Base-by-base conservation (phyloP, 805 yeast species). In the Wickerhamomyces bovis region DNA sequence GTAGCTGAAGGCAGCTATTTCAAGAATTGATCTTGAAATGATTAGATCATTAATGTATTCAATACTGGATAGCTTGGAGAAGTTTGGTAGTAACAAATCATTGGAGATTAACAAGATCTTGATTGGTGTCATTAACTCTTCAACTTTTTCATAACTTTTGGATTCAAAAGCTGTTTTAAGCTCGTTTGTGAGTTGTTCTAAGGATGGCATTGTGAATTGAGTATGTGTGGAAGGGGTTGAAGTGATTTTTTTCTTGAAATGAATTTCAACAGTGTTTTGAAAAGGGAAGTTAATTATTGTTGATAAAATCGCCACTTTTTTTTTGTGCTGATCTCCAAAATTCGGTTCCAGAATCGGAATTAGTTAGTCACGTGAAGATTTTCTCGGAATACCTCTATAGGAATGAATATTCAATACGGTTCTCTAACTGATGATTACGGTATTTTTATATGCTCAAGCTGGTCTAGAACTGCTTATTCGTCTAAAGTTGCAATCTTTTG, bases 1-100 rank as follows among this genome's bases (percentile, higher is more conserved):
- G 43, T 90, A 77, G 16, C 86, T 77, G 44, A 92, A 70, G 0
- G 96, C 95, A 12, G 96, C 97, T 49, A 89, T 78, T 64, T 94
- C 98, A 43, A 94, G 70, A 39, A 92, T 85, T 38, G 85, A 80
- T 55, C 95, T 81, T 8, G 96, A 81, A 36, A 89, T 86, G 50
- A 76, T 72, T 47, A 89, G 74, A 67, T 90, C 97, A 48, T 76
- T 77, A 31, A 80, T 62, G 47, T 69, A 69, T 18, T 64, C 61
- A 23, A 55, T 61, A 44, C 68, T 68, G 18, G 22, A n/a, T 15
- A 58, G 51, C 64, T 56, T 65, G 44, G 53, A 65, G 46, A 65
- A 57, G 44, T 67, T 71, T 18, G 97, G 97, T 22, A 89, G 78
- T 49, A 94, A 76, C 40, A 92, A 69, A 51, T 84, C 80, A 53